Conservation (phyloP, 2,329 filamentous ascomycete species). For the Malbranchea zuffiana region DNA sequence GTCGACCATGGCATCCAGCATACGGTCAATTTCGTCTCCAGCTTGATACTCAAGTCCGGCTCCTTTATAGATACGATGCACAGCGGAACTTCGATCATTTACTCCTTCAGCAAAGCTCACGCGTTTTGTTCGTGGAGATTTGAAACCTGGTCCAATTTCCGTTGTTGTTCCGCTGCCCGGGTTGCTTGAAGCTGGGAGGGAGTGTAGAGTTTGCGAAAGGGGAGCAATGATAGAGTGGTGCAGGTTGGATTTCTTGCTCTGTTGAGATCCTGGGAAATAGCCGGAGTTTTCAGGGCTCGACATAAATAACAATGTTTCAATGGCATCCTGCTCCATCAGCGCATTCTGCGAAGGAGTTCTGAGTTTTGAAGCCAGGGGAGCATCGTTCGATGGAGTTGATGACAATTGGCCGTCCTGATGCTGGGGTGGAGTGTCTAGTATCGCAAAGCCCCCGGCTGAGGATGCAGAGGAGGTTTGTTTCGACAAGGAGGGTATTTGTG, state of each 20-base stretch:
- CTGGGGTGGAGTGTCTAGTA: constrained; percentile 24
- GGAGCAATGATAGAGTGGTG: constrained; percentile 8
- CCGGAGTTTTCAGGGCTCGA: constrained; percentile 40
- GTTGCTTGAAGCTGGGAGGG: constrained; percentile 14
- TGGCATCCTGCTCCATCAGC: constrained; percentile 40
- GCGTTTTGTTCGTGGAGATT: constrained; percentile 2
- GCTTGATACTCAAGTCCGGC: constrained; percentile 14
- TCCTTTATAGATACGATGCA: constrained; percentile 1
- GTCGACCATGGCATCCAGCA: constrained; percentile 20
- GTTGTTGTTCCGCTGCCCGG: constrained; percentile 14
- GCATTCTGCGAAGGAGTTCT: constrained; percentile 34
- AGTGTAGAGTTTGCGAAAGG: constrained; percentile 9
- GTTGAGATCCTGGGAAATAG: constrained; percentile 29
- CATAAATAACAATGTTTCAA: constrained; percentile 42
- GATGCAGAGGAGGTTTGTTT: constrained; percentile 15
- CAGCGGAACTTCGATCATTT: constrained; percentile 9
- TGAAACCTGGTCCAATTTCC: background rate
- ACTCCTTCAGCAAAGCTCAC: constrained; percentile 17
- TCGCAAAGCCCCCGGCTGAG: constrained; percentile 17
- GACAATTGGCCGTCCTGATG: constrained; percentile 19
- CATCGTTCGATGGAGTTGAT: constrained; percentile 18
- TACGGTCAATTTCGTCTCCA: constrained; percentile 22
- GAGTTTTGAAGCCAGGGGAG: constrained; percentile 19
- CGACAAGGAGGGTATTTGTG: constrained; percentile 4
- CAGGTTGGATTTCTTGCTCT: constrained; percentile 11